These are phyloP conservation scores for Esteya vermicola DNA, from an alignment of 2,329 filamentous ascomycete species.

Conservation along the genomic window DNA sequence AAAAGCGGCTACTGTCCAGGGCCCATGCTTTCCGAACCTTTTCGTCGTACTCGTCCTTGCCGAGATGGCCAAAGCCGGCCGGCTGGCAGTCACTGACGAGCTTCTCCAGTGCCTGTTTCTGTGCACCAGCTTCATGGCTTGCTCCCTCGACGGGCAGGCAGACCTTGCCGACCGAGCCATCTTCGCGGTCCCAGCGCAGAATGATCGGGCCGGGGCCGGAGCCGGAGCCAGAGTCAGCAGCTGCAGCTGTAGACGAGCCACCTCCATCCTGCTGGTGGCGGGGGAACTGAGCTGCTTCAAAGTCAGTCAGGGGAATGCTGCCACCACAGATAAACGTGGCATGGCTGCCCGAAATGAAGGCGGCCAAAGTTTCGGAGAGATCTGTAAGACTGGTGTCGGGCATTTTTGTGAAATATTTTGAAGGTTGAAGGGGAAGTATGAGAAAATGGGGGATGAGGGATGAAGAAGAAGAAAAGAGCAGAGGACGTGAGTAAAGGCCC, in stretches of 20 bases:
- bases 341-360: too few species aligned
- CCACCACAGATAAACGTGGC: neutral
- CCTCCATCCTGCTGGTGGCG: too few species aligned
- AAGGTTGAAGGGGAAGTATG: too few species aligned
- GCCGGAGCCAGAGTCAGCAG: neutral
- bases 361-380: too few species aligned
- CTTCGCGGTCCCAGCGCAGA: neutral
- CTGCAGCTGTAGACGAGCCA: neutral
- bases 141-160: neutral
- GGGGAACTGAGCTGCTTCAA: too few species aligned
- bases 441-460: too few species aligned
- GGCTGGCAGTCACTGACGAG: neutral
- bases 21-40: constrained; percentile 37
- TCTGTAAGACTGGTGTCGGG: too few species aligned
- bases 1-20: constrained; percentile 31
- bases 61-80: constrained; percentile 18
- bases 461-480: too few species aligned
- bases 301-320: neutral
- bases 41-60: constrained; percentile 23
- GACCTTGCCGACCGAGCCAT: neutral
- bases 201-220: neutral
- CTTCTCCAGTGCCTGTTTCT: neutral
- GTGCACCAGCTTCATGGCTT: neutral
- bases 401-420: too few species aligned
- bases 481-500: too few species aligned